These are phyloP conservation scores for Aspergillus hiratsukae DNA, from an alignment of 2,329 filamentous ascomycete genomes.

Conservation along the genomic window DNA sequence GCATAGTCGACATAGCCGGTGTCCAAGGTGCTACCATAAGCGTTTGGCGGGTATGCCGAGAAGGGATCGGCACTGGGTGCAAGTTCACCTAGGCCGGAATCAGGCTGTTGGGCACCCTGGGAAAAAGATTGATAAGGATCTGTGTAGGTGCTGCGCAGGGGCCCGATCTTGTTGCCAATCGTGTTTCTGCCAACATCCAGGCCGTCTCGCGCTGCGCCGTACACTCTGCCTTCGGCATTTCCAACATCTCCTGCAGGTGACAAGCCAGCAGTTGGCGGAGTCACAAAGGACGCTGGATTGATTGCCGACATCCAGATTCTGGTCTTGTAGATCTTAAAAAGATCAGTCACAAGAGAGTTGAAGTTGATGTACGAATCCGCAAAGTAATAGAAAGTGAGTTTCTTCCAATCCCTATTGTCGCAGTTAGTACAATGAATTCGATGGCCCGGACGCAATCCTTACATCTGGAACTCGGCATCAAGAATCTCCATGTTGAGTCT, in stretches of 20 bases:
- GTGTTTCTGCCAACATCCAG: slow-evolving; percentile 27
- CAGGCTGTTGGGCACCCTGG: slow-evolving; percentile 28
- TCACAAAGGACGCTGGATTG: slow-evolving; percentile 92
- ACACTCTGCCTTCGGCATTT: slow-evolving; percentile 39
- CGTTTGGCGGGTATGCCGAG: slow-evolving; percentile 25
- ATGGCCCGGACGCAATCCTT: slow-evolving; percentile 40
- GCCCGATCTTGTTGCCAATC: slow-evolving; percentile 23
- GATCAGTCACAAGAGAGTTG: slow-evolving; percentile 91
- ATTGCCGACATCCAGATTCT: slow-evolving; percentile 99
- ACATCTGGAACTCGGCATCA: slow-evolving; percentile 98
- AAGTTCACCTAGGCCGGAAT: slow-evolving; percentile 27
- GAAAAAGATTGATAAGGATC: slow-evolving; percentile 37
- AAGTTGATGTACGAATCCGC: slow-evolving; percentile 98
- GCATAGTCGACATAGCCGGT: slow-evolving; percentile 29
- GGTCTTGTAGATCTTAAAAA: slow-evolving; percentile 99
- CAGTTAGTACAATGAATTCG: slow-evolving; percentile 8
- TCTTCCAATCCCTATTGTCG: slow-evolving; percentile 83
- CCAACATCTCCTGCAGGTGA: slow-evolving; percentile 66
- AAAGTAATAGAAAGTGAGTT: slow-evolving; percentile 98
- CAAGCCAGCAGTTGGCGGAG: slow-evolving; percentile 63
- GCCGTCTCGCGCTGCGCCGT: slow-evolving; percentile 26
- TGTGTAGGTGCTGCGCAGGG: slow-evolving; percentile 30
- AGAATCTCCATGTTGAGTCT: slow-evolving; percentile 97
- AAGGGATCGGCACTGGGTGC: slow-evolving; percentile 33
- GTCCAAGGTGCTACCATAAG: slow-evolving; percentile 36